Base-by-base conservation (phyloP, 106 monocot species). In the Platanthera zijinensis region DNA sequence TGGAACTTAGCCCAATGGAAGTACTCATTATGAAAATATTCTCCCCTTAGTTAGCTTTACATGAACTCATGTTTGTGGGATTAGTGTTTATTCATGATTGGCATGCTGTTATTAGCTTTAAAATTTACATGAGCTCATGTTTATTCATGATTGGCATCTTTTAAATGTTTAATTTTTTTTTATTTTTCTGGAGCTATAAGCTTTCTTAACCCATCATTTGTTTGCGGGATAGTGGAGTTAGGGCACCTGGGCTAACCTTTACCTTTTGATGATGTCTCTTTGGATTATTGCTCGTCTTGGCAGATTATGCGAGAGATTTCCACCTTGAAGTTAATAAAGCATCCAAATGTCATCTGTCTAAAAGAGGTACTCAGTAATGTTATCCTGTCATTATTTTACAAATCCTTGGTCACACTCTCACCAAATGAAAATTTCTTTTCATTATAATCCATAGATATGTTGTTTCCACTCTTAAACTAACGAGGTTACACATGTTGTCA, bases 231-330 rank as follows among this genome's bases (percentile, higher is more conserved):
- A 25, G 25, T 25, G 25, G 25, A 25, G 25, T 25, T 25, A 0
- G 25, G 25, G 0, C 25, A 25, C 25, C 25, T 25, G 25, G 32
- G n/a, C 70, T 48, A 17, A 70, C 15, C 18, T 70, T 11, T 48
- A 17, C 11, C 11, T 30, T 51, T 50, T 51, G 22, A 72, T 72
- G 3, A 51, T 25, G 51, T 50, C 19, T 10, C 4, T 72, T 11
- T 72, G 22, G 10, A 15, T 8, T 18, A 10, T 51, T 51, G 51
- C 3, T 51, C 21, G 3, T 11, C 49, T 7, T 18, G 80, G 85
- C 87, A 92, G 92, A 87, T 92, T 52, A 87, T 81, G 75, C 69
- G 89, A 12, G 92, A 92, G 76, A 87, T 92, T 76, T 81, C 85
- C 4, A 89, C 82, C 21, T 89, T 89, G 87, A 92, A 92, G 81